Evolutionary conservation across 805 yeast species (phyloP).

Genomic region (Schizosaccharomyces octosporus): DNA sequence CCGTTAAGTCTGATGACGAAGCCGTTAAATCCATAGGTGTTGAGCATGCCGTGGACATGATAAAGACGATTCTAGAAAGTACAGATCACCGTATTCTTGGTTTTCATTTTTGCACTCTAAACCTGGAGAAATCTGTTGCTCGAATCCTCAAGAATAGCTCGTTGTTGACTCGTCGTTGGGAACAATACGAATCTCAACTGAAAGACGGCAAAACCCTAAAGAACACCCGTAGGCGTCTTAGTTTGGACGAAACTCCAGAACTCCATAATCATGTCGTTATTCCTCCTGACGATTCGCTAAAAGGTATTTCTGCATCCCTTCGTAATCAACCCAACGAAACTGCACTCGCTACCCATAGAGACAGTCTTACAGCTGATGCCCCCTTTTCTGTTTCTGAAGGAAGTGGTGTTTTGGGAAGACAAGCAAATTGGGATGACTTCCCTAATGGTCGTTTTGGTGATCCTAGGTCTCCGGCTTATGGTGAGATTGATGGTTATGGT

Average conservation of each 20-base stretch:
- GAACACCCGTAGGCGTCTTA: background rate
- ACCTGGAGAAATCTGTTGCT: constrained; percentile 78
- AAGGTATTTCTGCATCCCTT: background rate
- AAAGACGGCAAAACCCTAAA: constrained; percentile 16
- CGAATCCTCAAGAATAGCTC: constrained; percentile 45
- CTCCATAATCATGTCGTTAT: background rate
- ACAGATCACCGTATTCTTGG: constrained; percentile 44
- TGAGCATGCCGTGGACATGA: constrained; percentile 38
- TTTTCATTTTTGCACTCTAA: constrained; percentile 77
- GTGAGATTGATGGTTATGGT: constrained; percentile 94
- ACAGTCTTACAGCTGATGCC: background rate
- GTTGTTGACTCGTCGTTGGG: constrained; percentile 15
- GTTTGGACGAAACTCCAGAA: background rate
- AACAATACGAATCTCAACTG: constrained; percentile 6
- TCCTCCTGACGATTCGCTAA: background rate
- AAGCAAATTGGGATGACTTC: constrained; percentile 63
- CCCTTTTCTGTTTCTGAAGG: constrained; percentile 55
- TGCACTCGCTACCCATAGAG: background rate
- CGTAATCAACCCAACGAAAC: background rate
- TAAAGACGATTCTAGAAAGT: constrained; percentile 28
- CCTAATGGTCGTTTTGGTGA: constrained; percentile 99
- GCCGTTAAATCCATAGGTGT: constrained; percentile 64
- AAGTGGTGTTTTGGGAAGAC: constrained; percentile 60
- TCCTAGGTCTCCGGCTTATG: constrained; percentile 91
- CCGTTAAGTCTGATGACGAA: constrained; percentile 40